Conservation (phyloP, 2,329 filamentous ascomycete species). For the Lachnellula suecica region DNA sequence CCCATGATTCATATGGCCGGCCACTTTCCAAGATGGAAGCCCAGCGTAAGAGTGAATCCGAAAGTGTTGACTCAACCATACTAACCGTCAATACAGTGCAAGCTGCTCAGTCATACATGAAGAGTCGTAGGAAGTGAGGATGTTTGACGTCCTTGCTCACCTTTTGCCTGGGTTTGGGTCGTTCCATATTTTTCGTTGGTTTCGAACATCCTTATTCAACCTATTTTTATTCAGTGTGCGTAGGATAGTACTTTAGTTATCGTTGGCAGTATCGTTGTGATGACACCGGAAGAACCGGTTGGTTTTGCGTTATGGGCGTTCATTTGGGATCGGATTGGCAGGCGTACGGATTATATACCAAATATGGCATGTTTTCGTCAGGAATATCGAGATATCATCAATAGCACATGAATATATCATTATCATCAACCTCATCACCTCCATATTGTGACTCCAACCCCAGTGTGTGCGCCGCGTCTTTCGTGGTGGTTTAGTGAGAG, state of each 20-base stretch:
- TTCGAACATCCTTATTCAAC: background rate
- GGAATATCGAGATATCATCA: background rate
- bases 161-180: background rate
- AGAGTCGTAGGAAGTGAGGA: background rate
- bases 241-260: background rate
- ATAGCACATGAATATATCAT: background rate
- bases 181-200: background rate
- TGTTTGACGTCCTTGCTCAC: background rate
- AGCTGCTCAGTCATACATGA: conserved; percentile 8
- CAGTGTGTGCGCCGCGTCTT: background rate
- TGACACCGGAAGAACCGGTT: too few species aligned
- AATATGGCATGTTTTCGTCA: background rate
- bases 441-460: background rate
- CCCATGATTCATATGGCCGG: background rate
- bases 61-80: background rate
- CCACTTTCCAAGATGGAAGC: conserved; percentile 1
- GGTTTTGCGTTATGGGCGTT: background rate
- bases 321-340: background rate
- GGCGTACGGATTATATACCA: background rate
- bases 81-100: conserved; percentile 7
- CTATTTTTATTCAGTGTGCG: background rate
- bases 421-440: background rate
- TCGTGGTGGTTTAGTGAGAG: background rate
- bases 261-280: background rate
- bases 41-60: conserved; percentile 3